phyloP scores from a whole-genome alignment of 2,329 filamentous ascomycete species.

The Botryosphaeria dothidea region DNA sequence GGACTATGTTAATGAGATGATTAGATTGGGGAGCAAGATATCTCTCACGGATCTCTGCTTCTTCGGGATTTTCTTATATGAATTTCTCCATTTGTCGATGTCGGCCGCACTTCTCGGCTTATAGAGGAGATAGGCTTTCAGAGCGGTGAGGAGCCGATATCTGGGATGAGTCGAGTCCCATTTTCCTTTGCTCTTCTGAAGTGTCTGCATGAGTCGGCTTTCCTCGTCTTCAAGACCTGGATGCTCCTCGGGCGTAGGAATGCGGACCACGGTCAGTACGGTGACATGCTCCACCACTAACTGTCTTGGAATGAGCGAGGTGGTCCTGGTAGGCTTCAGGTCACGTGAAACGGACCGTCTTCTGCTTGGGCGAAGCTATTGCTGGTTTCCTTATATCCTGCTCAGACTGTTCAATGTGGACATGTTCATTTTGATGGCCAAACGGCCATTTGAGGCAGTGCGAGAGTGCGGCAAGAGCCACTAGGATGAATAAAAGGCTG shows the following conservation, averaged over 20 bases:
- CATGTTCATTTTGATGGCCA: background rate
- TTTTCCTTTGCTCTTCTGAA: slow-evolving; percentile 25
- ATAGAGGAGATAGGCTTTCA: slow-evolving; percentile 26
- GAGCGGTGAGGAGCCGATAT: slow-evolving; percentile 25
- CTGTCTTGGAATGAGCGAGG: background rate
- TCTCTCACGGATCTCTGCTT: slow-evolving; percentile 22
- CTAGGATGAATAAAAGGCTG: background rate
- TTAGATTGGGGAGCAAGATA: too few species aligned
- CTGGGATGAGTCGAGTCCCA: slow-evolving; percentile 24
- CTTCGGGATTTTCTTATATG: slow-evolving; percentile 28
- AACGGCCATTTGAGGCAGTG: background rate
- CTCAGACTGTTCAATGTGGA: background rate
- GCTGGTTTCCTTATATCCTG: background rate
- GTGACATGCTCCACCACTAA: background rate
- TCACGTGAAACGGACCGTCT: background rate
- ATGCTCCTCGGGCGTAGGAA: background rate
- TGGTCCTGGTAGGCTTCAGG: background rate
- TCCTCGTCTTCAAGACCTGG: slow-evolving; percentile 21
- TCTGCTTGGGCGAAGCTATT: background rate
- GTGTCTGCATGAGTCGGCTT: slow-evolving; percentile 25
- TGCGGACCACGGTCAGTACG: background rate
- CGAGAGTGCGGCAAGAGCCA: background rate
- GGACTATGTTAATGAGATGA: too few species aligned
- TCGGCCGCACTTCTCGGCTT: slow-evolving; percentile 26
- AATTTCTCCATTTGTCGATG: slow-evolving; percentile 26